These are phyloP conservation scores for Penicillium brasilianum DNA, from an alignment of 2,329 filamentous ascomycete genomes.

Conservation along the genomic window DNA sequence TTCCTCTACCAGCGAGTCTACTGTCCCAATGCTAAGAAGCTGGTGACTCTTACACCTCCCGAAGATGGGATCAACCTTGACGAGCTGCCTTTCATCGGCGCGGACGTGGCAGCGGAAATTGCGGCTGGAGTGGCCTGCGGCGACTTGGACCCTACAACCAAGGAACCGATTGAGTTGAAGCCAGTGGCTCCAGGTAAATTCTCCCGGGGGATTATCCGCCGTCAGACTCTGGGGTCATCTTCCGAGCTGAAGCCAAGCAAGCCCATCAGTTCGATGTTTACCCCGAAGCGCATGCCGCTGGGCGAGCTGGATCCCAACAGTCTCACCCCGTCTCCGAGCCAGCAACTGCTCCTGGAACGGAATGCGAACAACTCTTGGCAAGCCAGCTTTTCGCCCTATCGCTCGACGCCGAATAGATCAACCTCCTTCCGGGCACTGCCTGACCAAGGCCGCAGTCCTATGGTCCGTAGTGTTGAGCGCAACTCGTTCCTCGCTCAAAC, in stretches of 20 bases:
- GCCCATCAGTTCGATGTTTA: constrained; percentile 70
- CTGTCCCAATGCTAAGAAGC: constrained; percentile 71
- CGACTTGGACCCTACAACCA: constrained; percentile 88
- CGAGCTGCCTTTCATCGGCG: constrained; percentile 81
- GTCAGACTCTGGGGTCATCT: constrained; percentile 49
- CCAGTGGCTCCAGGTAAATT: constrained; percentile 39
- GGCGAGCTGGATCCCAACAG: constrained; percentile 71
- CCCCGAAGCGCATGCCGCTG: constrained; percentile 65
- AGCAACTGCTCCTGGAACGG: constrained; percentile 62
- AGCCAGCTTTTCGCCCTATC: constrained; percentile 55
- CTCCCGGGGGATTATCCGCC: constrained; percentile 43
- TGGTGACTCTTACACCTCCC: constrained; percentile 77
- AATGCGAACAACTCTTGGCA: constrained; percentile 62
- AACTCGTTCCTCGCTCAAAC: constrained; percentile 47
- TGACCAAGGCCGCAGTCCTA: constrained; percentile 46
- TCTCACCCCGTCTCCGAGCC: constrained; percentile 69
- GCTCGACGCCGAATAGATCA: constrained; percentile 40
- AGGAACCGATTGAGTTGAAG: constrained; percentile 61
- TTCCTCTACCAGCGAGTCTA: constrained; percentile 96
- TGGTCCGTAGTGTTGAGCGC: constrained; percentile 48
- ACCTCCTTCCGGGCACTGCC: constrained; percentile 45
- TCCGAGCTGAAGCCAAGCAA: constrained; percentile 64
- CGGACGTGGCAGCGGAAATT: constrained; percentile 68
- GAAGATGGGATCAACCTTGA: constrained; percentile 67
- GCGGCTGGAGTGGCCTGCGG: constrained; percentile 78